Percentiles rank a stretch among this genome's conserved stretches.
These are phyloP conservation scores for Ustilago trichophora DNA, from an alignment of 1,284 basidiomycete genomes.

Conservation along the genomic window DNA sequence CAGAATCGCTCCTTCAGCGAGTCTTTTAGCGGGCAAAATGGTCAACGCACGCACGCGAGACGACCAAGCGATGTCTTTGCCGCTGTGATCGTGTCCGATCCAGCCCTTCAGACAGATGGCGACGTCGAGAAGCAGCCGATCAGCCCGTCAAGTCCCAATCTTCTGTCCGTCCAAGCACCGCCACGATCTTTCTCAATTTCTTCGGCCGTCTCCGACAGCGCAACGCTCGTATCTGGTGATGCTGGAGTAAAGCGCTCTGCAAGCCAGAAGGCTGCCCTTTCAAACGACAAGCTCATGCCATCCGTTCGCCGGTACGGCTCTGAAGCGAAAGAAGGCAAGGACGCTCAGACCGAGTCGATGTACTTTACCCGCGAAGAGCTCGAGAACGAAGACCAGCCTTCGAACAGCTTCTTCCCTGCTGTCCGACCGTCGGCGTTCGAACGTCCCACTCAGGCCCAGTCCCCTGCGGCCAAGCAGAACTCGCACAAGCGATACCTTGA, in stretches of 20 bases:
- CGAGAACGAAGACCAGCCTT: conserved; percentile 16
- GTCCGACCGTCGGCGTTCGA: conserved; percentile 25
- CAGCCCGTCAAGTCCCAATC: not conserved
- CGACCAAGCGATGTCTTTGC: conserved; percentile 4
- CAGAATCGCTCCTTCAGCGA: conserved; percentile 26
- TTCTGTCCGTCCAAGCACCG: conserved; percentile 11
- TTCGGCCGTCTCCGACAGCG: conserved; percentile 15
- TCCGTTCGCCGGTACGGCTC: not conserved
- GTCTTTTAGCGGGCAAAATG: conserved; percentile 10
- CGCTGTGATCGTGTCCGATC: not conserved
- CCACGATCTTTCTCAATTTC: conserved; percentile 18
- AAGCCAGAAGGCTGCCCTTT: not conserved
- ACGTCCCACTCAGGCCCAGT: conserved; percentile 7
- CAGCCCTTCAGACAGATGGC: not conserved
- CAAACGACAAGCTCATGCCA: not conserved
- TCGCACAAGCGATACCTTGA: conserved; percentile 32
- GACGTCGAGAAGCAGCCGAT: conserved; percentile 19
- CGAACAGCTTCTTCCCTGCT: conserved; percentile 31
- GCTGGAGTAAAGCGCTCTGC: conserved; percentile 3
- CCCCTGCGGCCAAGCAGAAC: conserved; percentile 2
- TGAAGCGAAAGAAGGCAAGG: not conserved
- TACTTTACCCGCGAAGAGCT: conserved; percentile 28
- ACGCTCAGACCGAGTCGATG: conserved; percentile 16
- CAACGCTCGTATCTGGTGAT: conserved; percentile 16
- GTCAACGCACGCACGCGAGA: not conserved